Conservation (phyloP, 2,329 filamentous ascomycete genomes). For the Incumbomyces delicatus region DNA sequence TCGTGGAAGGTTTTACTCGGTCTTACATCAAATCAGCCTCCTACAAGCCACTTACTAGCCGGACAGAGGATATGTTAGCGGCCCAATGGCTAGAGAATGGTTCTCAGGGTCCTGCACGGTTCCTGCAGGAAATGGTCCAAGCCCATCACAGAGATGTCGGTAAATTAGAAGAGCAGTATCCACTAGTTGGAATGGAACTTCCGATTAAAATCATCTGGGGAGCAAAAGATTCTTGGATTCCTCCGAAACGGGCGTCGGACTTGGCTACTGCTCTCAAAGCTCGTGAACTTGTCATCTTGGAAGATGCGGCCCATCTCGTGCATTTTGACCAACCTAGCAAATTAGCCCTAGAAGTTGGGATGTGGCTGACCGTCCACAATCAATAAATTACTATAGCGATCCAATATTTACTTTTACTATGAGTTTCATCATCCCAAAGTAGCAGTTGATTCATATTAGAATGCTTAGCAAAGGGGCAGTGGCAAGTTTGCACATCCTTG, state of each 20-base stretch:
- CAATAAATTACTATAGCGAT: too few relatives aligned
- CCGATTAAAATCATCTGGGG: slow-evolving; percentile 39
- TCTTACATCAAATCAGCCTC: slow-evolving; percentile 34
- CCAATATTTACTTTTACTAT: too few relatives aligned
- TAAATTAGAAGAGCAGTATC: slow-evolving; percentile 32
- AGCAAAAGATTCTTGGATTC: slow-evolving; percentile 36
- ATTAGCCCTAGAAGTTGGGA: slow-evolving; percentile 30
- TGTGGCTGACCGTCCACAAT: slow-evolving; percentile 23
- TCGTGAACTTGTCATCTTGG: slow-evolving; percentile 28
- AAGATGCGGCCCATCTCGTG: slow-evolving; percentile 35
- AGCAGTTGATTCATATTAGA: too few relatives aligned
- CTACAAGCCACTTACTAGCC: slow-evolving; percentile 22
- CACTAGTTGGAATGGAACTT: slow-evolving; percentile 26
- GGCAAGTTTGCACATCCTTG: too few relatives aligned
- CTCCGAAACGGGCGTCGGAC: slow-evolving; percentile 28
- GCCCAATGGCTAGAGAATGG: slow-evolving; percentile 26
- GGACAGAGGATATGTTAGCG: slow-evolving; percentile 29
- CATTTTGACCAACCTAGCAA: slow-evolving; percentile 35
- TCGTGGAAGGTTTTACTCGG: slow-evolving; percentile 32
- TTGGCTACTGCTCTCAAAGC: slow-evolving; percentile 25
- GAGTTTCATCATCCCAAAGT: too few relatives aligned
- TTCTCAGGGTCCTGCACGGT: slow-evolving; percentile 26
- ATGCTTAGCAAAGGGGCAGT: too few relatives aligned
- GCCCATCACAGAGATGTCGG: slow-evolving; percentile 24
- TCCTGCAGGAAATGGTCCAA: slow-evolving; percentile 34